Percentiles rank a stretch among this genome's conserved stretches.
phyloP scores from a whole-genome alignment of 2,329 filamentous ascomycete species.

The Thelonectria olida region DNA sequence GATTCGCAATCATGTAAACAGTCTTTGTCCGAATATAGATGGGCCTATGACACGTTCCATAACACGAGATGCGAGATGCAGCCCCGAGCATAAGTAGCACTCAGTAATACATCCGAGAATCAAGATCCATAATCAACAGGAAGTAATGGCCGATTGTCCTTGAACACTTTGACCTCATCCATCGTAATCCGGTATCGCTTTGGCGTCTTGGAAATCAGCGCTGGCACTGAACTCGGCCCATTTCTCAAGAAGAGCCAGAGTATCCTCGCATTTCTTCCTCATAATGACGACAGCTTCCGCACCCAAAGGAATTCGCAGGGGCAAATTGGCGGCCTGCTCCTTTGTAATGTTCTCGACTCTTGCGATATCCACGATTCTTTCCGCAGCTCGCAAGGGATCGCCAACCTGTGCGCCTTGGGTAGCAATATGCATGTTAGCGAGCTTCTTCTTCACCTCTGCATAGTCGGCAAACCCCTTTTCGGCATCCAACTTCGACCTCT shows the following conservation, averaged over 20 bases:
- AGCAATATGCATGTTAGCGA: background rate
- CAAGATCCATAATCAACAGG: too few species aligned
- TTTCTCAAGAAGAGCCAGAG: background rate
- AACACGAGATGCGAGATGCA: too few species aligned
- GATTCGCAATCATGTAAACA: too few species aligned
- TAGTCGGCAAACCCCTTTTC: background rate
- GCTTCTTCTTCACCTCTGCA: background rate
- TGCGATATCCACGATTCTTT: background rate
- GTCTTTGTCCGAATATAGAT: too few species aligned
- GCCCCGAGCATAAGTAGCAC: too few species aligned
- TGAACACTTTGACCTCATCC: too few species aligned
- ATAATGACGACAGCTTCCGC: background rate
- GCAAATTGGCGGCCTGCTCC: background rate
- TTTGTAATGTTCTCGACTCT: background rate
- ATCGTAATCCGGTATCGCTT: too few species aligned
- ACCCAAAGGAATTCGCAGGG: background rate
- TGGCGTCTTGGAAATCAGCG: too few species aligned
- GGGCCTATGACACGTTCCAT: too few species aligned
- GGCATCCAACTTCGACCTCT: background rate
- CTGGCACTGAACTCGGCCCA: background rate
- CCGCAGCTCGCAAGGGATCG: background rate
- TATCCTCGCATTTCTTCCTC: slow-evolving; percentile 1
- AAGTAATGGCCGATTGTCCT: too few species aligned
- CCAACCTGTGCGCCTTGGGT: background rate
- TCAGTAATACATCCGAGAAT: too few species aligned